These are phyloP conservation scores for Seminavis robusta DNA, from an alignment of 108 stramenopile species.

Conservation along the genomic window DNA sequence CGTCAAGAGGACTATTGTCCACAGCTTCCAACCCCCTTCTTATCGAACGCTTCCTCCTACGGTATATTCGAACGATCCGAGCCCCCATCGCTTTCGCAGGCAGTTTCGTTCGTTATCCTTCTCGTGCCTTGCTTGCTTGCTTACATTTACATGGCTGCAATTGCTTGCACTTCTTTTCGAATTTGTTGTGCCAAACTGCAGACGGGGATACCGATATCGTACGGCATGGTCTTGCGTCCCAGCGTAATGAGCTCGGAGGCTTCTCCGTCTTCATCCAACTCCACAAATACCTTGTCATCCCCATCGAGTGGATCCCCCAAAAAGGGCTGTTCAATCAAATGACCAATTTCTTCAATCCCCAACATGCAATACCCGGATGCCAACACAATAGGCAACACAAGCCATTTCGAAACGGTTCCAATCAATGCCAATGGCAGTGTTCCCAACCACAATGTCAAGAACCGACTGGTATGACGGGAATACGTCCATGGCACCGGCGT, in stretches of 20 bases:
- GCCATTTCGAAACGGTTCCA: conserved; percentile 48
- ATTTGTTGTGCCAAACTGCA: conserved; percentile 33
- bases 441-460: conserved; percentile 62
- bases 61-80: no score
- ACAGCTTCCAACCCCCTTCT: no score
- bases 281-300: conserved; percentile 14
- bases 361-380: conserved; percentile 49
- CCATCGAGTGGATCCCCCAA: conserved; percentile 18
- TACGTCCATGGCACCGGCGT: conserved; percentile 62
- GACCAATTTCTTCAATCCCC: conserved; percentile 71
- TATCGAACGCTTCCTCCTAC: no score
- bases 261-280: conserved; percentile 23
- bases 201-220: conserved; percentile 43
- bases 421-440: conserved; percentile 62
- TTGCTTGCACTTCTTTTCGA: conserved; percentile 23
- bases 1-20: no score
- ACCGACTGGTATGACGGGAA: conserved; percentile 61
- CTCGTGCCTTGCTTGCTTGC: no score
- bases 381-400: conserved; percentile 35
- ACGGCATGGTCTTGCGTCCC: conserved; percentile 24
- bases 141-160: conserved; percentile 7
- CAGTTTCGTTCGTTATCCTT: no score
- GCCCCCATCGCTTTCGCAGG: no score
- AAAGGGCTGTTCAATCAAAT: conserved; percentile 70
- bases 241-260: conserved; percentile 11